Evolutionary conservation across 2,329 filamentous ascomycete genomes (phyloP).

Genomic region (Fusarium nodosum): DNA sequence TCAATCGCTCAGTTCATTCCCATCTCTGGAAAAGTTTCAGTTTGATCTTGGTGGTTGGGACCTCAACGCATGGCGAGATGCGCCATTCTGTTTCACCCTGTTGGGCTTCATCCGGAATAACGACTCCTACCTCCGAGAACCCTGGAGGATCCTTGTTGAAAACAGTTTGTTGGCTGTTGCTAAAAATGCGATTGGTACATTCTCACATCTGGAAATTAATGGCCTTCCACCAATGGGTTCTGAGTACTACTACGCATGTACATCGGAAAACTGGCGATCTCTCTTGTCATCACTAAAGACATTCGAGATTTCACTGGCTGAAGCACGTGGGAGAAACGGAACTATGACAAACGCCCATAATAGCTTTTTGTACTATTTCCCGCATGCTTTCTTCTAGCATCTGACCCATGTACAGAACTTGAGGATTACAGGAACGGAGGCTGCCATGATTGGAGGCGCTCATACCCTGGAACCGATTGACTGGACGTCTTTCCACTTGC

Average conservation of each 20-base stretch:
- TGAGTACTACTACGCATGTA: too few species aligned
- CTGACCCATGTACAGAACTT: not conserved
- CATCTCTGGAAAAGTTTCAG: not conserved
- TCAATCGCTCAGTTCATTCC: too few species aligned
- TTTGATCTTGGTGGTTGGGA: slow-evolving; percentile 6
- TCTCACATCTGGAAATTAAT: not conserved
- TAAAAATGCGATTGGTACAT: too few species aligned
- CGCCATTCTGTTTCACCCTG: not conserved
- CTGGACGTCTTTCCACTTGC: too few species aligned
- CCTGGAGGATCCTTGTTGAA: too few species aligned
- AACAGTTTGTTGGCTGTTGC: too few species aligned
- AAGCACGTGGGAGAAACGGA: not conserved
- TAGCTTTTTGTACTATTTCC: not conserved
- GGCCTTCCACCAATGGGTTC: not conserved
- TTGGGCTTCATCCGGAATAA: too few species aligned
- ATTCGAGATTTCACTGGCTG: slow-evolving; percentile 4
- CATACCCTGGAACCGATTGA: too few species aligned
- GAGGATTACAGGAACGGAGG: not conserved
- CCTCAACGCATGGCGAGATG: not conserved
- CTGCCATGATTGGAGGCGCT: slow-evolving; percentile 6
- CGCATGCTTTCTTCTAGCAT: not conserved
- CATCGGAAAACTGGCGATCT: too few species aligned
- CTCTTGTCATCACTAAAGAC: not conserved
- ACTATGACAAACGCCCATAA: slow-evolving; percentile 1
- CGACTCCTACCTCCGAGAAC: too few species aligned